Evolutionary conservation across 2,329 filamentous ascomycete species (phyloP), one percentile per base, ranked within the genome.

Genomic region (Tolypocladium ovalisporum): DNA sequence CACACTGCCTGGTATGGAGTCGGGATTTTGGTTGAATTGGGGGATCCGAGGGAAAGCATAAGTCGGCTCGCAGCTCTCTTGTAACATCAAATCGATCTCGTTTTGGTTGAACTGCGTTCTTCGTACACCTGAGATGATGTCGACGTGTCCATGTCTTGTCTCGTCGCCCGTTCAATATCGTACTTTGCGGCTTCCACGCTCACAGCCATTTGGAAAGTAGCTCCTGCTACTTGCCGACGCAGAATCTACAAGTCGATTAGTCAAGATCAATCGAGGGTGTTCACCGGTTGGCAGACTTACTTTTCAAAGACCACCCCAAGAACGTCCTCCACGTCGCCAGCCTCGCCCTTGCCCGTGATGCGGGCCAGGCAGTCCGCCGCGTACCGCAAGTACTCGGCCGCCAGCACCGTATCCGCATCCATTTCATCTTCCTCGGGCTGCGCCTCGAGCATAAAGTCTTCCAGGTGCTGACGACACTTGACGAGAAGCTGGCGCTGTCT

Each of bases 261-360:
- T 24, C 12, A 52, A 54, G 17, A 12, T 15, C 10, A 6, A 4
- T 8, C 2, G 47, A 34, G 29, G 12, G 17, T 5, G 22, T 10
- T 27, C 6, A n/a, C 22, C 42, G 13, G 56, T 57, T 51, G 60
- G 55, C 59, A n/a, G 12, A 82, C 83, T 78, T 75, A 96, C 89
- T 96, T 97, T 71, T 97, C 93, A 75, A 99, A 99, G 4, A 99
- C 92, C 27, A 99, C 92, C 0, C 94, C 94, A 51, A 99, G 75
- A 9, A 99, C 90, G 68, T 97, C 94, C 70, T 99, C 93, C 19
- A 97, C 90, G 71, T 97, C 93, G 2, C 91, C 89, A 44, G 82
- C 83, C 65, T 91, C 89, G 1, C 91, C 92, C 57, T 84, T 84
- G 0, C 94, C 94, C 1, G 91, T 97, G 65, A 97, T 96, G 58